Evolutionary conservation across 192 early-diverging fungal species (phyloP).

Genomic region (Phycomyces nitens): DNA sequence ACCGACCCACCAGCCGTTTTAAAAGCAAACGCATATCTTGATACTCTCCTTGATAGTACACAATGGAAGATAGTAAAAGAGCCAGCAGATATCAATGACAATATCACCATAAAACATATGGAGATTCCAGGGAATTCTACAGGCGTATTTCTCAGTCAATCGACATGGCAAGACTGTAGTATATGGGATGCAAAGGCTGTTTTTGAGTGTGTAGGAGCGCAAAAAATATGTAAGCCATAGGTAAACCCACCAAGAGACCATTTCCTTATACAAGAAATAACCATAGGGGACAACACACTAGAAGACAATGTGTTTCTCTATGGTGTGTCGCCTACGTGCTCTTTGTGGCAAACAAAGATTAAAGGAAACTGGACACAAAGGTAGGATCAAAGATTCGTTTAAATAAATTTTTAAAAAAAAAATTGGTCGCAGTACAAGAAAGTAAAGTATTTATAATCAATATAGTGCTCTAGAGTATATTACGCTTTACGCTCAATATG

Average conservation of each 20-base stretch:
- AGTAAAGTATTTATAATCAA: no score
- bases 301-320: slow-evolving; percentile 38
- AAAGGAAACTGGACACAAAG: slow-evolving; percentile 48
- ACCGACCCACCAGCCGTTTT: slow-evolving; percentile 15
- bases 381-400: slow-evolving; percentile 17
- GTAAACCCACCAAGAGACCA: neutral
- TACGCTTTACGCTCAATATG: slow-evolving; percentile 14
- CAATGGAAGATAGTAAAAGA: neutral
- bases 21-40: slow-evolving; percentile 10
- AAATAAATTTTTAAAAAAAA: neutral
- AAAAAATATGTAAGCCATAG: slow-evolving; percentile 36
- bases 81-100: slow-evolving; percentile 10
- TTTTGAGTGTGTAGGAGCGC: slow-evolving; percentile 36
- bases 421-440: no score
- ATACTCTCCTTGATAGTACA: neutral
- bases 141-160: slow-evolving; percentile 36
- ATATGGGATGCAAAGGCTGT: slow-evolving; percentile 51
- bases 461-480: slow-evolving; percentile 22
- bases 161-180: slow-evolving; percentile 38
- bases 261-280: neutral
- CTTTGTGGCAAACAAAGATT: slow-evolving; percentile 37
- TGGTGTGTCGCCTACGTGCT: slow-evolving; percentile 35
- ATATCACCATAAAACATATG: slow-evolving; percentile 28
- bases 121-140: slow-evolving; percentile 36
- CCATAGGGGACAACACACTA: slow-evolving; percentile 42